Evolutionary conservation across 257 asterid species (phyloP).

Genomic region (Haberlea rhodopensis): DNA sequence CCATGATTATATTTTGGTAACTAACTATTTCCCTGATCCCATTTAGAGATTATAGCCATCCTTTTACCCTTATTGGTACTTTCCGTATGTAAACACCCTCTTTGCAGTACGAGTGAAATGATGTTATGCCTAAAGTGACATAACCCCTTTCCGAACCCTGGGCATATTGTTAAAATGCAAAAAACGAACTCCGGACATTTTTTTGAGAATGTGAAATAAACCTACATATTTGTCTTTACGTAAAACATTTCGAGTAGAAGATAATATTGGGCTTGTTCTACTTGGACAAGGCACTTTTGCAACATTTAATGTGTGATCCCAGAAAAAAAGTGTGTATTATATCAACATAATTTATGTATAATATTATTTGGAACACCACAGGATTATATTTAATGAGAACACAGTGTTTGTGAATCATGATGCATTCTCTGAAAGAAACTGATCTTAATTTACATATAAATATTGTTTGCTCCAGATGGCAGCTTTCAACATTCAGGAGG

Average conservation of each 20-base stretch:
- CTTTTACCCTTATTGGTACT: not conserved
- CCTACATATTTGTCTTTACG: conserved; percentile 5
- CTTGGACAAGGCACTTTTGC: conserved; percentile 13
- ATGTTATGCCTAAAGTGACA: too few species aligned
- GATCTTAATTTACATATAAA: conserved; percentile 20
- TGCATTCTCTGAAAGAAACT: not conserved
- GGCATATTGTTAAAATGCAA: conserved; percentile 10
- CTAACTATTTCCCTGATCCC: conserved; percentile 17
- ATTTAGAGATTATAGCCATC: conserved; percentile 9
- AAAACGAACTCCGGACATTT: conserved; percentile 19
- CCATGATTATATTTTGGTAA: conserved; percentile 10
- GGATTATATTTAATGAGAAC: conserved; percentile 2
- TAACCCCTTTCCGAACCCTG: too few species aligned
- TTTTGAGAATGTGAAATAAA: conserved; percentile 15
- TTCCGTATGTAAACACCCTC: too few species aligned
- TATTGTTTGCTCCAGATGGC: conserved; percentile 76
- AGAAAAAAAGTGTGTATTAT: not conserved
- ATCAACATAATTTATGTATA: conserved; percentile 18
- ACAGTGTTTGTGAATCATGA: not conserved
- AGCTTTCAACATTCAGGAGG: conserved; percentile 99
- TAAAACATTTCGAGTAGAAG: not conserved
- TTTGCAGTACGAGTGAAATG: too few species aligned
- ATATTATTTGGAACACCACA: conserved; percentile 1
- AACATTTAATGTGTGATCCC: conserved; percentile 10
- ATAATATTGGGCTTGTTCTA: not conserved